Evolutionary conservation across 768 basidiomycete species (phyloP), one percentile per base, ranked within the genome.

Genomic region (Grammothele lineata): DNA sequence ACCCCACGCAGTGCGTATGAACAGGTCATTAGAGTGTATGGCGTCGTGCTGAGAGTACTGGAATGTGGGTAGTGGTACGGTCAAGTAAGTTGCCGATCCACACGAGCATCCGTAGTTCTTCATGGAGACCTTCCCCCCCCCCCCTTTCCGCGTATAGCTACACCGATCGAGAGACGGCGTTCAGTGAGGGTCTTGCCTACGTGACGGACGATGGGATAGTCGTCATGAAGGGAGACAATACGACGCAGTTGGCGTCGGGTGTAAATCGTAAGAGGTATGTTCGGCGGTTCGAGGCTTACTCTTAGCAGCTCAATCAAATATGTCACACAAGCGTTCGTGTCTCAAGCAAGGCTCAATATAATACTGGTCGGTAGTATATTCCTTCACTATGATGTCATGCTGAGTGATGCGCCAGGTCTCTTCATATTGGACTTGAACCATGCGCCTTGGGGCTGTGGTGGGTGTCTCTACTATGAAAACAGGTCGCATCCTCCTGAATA

Each of bases 391-490:
- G 7, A 36, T 15, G 10, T 18, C 6, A 18, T 25, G 8, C 19
- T 43, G 12, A 48, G 2, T 23, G 17, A 23, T 40, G 1, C 17
- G 8, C 2, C 14, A 57, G 56, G 92, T 24, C 70, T 95, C 18
- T 91, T 93, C 60, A 76, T 95, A 49, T 71, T 94, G 21, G 92
- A 95, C 61, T 72, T 90, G 25, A 80, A 84, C 47, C 81, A 77
- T 63, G 90, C 91, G 37, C 92, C 92, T 0, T 90, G 85, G 80
- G 92, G 92, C 44, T 95, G 92, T 66, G 89, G 90, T 80, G 68
- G 45, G 77, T 11, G n/a, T n/a, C n/a, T n/a, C n/a, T n/a, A n/a
- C n/a, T n/a, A n/a, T n/a, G n/a, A n/a, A n/a, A n/a, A n/a, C n/a
- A n/a, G n/a, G n/a, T n/a, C n/a, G n/a, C n/a, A n/a, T n/a, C n/a